Base-by-base conservation (phyloP, 139 green algal genomes). In the Gonium pectorale region DNA sequence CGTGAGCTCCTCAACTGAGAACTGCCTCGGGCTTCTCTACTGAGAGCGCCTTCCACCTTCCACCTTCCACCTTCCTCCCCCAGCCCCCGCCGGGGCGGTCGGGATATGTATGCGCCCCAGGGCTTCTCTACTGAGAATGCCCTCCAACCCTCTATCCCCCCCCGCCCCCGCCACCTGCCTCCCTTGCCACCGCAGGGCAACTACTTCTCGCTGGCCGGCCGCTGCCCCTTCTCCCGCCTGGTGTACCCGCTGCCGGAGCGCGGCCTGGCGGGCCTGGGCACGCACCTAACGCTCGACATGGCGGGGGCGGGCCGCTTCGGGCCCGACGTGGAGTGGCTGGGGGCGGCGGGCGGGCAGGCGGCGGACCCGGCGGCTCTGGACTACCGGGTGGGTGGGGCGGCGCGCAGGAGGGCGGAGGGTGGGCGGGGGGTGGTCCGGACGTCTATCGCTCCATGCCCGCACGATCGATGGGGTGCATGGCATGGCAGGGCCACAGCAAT, bases 251-350 rank as follows among this genome's bases (percentile, higher is more conserved):
- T 97, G 63, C 94, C 95, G 7, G 86, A 94, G 82, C 78, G 80
- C 1, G 88, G 49, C 5, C 64, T 85, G 1, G 94, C 92, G 37
- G 97, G 97, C 24, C 85, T 99, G 60, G 97, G 97, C 62, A 88
- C 95, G 5, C 97, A 99, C 81, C 81, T 97, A 0, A 99, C 97
- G 0, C 82, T 99, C 56, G 97, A 98, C 81, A 35, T 99, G 69
- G 90, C 72, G 3, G 95, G 94, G 5, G 44, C 78, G 7, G 92
- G 92, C 5, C 88, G 87, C n/a, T 99, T 99, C 84, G 97, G 97
- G 0, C 97, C 97, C 0, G 95, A 99, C 83, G 94, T 98, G 35
- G 94, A 99, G 85, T 99, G 95, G 95, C 70, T 97, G 7, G 63
- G 88, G 2, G 38, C 43, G n/a, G 43, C 77, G 24, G 97, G 97